Conservation (phyloP, 2,329 filamentous ascomycete genomes). For the Ophiostoma tasmaniense region DNA sequence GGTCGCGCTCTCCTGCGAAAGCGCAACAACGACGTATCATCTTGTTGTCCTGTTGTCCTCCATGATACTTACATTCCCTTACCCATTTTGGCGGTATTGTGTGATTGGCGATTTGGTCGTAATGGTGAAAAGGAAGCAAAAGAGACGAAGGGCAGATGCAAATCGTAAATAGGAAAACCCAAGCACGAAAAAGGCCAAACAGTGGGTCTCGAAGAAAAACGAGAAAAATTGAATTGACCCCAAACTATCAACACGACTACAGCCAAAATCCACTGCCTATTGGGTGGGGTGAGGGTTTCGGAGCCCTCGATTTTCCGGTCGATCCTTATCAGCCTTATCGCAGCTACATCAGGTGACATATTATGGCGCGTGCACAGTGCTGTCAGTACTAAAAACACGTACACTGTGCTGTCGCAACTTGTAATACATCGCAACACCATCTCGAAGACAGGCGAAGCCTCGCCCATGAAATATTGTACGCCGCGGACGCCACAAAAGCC, state of each 20-base stretch:
- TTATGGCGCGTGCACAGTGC: not conserved
- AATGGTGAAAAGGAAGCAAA: conserved; percentile 22
- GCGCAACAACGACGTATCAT: not conserved
- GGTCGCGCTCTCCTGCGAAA: not conserved
- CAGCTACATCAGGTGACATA: not conserved
- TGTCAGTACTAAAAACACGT: not conserved
- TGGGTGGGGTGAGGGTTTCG: conserved; percentile 13
- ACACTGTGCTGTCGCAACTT: not conserved
- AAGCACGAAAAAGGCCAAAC: not conserved
- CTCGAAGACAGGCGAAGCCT: not conserved
- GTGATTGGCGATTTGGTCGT: conserved; percentile 28
- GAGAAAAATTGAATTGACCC: conserved; percentile 10
- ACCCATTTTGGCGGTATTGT: conserved; percentile 37
- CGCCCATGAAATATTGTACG: too few species aligned
- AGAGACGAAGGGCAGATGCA: conserved; percentile 2
- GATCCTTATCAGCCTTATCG: not conserved
- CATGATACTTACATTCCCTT: conserved; percentile 44
- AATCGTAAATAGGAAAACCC: conserved; percentile 3
- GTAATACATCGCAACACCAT: too few species aligned
- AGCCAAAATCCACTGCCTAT: not conserved
- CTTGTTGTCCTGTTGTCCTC: not conserved
- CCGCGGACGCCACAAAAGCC: too few species aligned
- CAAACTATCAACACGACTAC: not conserved
- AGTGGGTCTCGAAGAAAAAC: not conserved
- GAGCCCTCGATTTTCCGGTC: conserved; percentile 7